Evolutionary conservation across 192 early-diverging fungal species (phyloP).

Genomic region (Physocladia obscura): DNA sequence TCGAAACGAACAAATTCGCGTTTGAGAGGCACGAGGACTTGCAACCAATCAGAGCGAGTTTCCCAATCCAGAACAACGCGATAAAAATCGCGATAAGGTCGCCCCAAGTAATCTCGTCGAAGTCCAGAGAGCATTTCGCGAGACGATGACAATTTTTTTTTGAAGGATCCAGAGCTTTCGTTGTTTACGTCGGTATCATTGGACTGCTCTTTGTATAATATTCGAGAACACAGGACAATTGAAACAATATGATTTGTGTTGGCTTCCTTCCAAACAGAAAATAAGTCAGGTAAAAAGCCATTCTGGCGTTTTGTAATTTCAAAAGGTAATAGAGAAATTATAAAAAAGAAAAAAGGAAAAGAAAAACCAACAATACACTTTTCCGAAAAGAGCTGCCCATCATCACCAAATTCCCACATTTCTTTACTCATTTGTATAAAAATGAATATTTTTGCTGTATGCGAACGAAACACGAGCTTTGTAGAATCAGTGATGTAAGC

Average conservation of each 20-base stretch:
- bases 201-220: slow-evolving; percentile 70
- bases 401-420: slow-evolving; percentile 98
- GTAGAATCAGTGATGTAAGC: slow-evolving; percentile 81
- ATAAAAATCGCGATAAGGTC: slow-evolving; percentile 89
- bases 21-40: slow-evolving; percentile 62
- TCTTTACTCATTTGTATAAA: slow-evolving; percentile 96
- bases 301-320: too few relatives aligned
- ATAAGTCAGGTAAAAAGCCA: slow-evolving; percentile 89
- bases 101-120: slow-evolving; percentile 37
- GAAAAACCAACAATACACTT: slow-evolving; percentile 71
- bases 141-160: not conserved
- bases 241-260: slow-evolving; percentile 93
- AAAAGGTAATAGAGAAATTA: not conserved
- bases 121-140: slow-evolving; percentile 12
- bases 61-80: slow-evolving; percentile 95
- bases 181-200: too few relatives aligned
- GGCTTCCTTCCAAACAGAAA: slow-evolving; percentile 76
- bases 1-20: slow-evolving; percentile 75
- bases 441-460: slow-evolving; percentile 90
- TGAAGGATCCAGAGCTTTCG: not conserved
- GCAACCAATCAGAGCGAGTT: slow-evolving; percentile 70
- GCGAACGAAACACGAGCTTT: slow-evolving; percentile 86
- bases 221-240: slow-evolving; percentile 88
- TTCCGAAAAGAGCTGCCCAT: slow-evolving; percentile 93
- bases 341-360: not conserved